A percentile compares a stretch with the other conserved stretches of the same genome.
phyloP scores from a whole-genome alignment of 192 early-diverging fungal genomes.

The Coemansia sp. region DNA sequence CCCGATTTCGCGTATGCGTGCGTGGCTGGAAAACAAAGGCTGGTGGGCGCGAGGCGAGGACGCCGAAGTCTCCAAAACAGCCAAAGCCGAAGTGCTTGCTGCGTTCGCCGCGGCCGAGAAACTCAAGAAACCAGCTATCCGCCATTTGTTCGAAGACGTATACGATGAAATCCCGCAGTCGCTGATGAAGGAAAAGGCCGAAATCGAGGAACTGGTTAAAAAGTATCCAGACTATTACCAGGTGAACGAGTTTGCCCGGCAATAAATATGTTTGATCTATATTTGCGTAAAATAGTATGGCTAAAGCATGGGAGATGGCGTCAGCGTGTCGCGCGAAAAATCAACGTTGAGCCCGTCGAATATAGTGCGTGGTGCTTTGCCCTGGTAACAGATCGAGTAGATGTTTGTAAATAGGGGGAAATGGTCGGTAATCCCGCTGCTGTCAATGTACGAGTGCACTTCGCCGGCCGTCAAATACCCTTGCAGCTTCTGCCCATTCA shows the following conservation, averaged over 20 bases:
- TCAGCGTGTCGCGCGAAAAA: constrained; percentile 42
- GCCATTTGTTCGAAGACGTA: constrained; percentile 89
- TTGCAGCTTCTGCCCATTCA: constrained; percentile 98
- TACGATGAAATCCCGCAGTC: constrained; percentile 81
- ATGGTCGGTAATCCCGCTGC: constrained; percentile 59
- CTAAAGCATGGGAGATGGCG: constrained; percentile 13
- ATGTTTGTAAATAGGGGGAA: constrained; percentile 94
- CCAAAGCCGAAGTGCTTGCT: constrained; percentile 70
- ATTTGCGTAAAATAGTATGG: not conserved
- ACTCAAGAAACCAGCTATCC: constrained; percentile 80
- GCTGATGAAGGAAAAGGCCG: constrained; percentile 73
- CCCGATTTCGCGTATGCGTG: constrained; percentile 85
- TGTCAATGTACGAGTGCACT: constrained; percentile 74
- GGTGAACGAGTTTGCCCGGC: constrained; percentile 47
- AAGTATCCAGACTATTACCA: constrained; percentile 86
- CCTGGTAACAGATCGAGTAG: constrained; percentile 89
- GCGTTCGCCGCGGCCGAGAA: constrained; percentile 84
- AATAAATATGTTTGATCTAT: constrained; percentile 6
- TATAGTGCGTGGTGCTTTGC: constrained; percentile 64
- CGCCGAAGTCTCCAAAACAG: constrained; percentile 57
- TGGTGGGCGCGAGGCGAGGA: constrained; percentile 83
- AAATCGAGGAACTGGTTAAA: constrained; percentile 72
- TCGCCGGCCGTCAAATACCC: constrained; percentile 89
- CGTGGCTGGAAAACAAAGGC: constrained; percentile 79
- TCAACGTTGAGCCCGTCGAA: constrained; percentile 52